Conservation (phyloP, 257 asterid species). For the Echites panduratus region DNA sequence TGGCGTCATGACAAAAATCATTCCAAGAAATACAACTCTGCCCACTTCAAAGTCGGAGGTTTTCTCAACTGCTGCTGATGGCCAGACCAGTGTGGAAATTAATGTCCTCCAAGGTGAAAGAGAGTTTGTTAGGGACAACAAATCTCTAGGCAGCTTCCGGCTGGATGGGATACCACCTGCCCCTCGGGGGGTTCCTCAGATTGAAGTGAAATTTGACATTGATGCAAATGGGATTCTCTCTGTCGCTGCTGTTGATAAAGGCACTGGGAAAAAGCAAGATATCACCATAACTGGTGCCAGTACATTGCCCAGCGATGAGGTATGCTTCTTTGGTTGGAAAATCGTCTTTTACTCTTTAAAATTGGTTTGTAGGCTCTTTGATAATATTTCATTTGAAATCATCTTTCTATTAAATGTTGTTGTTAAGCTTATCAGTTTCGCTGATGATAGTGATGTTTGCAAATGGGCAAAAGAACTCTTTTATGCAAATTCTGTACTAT, state of each 20-base stretch:
- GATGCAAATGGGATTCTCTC: slow-evolving; percentile 98
- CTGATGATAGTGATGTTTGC: background rate
- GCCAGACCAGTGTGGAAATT: slow-evolving; percentile 96
- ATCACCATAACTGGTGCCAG: slow-evolving; percentile 98
- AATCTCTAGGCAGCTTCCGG: slow-evolving; percentile 95
- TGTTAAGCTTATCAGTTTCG: background rate
- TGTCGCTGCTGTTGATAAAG: slow-evolving; percentile 86
- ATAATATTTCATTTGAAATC: background rate
- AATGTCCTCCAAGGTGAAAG: slow-evolving; percentile 97
- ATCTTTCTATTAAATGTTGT: background rate
- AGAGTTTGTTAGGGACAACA: slow-evolving; percentile 96
- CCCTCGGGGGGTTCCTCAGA: slow-evolving; percentile 97
- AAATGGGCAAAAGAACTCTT: background rate
- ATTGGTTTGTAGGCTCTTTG: background rate
- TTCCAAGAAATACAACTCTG: slow-evolving; percentile 83
- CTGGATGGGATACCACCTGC: slow-evolving; percentile 98
- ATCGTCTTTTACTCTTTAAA: background rate
- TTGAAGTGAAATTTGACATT: slow-evolving; percentile 94
- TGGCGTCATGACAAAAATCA: slow-evolving; percentile 97
- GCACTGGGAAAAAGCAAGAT: slow-evolving; percentile 95
- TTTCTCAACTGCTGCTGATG: slow-evolving; percentile 98
- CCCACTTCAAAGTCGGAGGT: slow-evolving; percentile 98
- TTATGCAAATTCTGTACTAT: background rate
- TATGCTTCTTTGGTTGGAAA: slow-evolving; percentile 13
- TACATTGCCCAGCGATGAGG: slow-evolving; percentile 94